Conservation (phyloP, 2,329 filamentous ascomycete genomes). For the Venturia aucupariae region DNA sequence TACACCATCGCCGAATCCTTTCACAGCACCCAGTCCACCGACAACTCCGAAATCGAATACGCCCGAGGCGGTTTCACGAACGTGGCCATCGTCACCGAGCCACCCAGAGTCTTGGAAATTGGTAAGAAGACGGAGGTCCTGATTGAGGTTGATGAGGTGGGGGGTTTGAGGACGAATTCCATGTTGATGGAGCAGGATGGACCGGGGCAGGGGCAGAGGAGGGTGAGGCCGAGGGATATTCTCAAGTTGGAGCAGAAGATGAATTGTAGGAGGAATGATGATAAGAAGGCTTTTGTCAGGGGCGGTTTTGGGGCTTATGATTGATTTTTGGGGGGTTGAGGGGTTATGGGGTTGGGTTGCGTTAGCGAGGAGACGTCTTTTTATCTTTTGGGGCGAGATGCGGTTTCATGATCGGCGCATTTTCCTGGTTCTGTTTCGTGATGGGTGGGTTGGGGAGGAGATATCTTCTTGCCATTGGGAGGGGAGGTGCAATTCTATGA, state of each 20-base stretch:
- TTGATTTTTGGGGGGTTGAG: neutral
- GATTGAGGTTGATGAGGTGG: neutral
- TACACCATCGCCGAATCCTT: neutral
- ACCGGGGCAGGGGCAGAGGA: neutral
- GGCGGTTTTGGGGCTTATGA: neutral
- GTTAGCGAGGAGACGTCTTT: too few relatives aligned
- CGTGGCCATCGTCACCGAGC: neutral
- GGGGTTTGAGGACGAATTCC: neutral
- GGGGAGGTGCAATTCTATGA: too few relatives aligned
- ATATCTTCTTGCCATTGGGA: too few relatives aligned
- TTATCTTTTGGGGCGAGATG: neutral
- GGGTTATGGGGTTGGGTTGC: too few relatives aligned
- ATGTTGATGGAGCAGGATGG: neutral
- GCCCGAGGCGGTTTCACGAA: neutral
- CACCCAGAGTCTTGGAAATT: neutral
- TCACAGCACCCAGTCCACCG: neutral
- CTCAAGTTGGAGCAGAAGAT: neutral
- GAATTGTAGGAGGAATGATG: neutral
- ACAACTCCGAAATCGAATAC: neutral
- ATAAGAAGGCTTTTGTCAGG: too few relatives aligned
- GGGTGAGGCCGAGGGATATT: neutral
- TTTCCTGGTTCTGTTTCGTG: neutral
- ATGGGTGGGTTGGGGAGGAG: too few relatives aligned
- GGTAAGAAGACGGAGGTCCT: neutral
- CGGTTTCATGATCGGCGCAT: neutral